Conservation (phyloP, 169 alveolate genomes). For the Plasmodium blacklocki region DNA sequence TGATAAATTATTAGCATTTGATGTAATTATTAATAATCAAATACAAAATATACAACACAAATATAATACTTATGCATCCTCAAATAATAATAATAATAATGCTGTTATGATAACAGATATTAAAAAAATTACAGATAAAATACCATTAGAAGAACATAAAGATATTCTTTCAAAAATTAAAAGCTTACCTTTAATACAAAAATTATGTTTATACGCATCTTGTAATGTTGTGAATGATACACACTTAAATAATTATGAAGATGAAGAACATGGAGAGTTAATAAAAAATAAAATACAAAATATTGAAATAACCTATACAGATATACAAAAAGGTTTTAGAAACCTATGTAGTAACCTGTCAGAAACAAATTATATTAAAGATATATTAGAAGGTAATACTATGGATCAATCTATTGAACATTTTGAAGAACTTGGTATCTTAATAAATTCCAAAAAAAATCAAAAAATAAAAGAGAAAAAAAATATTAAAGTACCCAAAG, state of each 20-base stretch:
- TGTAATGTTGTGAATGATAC: constrained; percentile 55
- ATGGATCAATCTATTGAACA: constrained; percentile 69
- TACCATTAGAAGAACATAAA: constrained; percentile 66
- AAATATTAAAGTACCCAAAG: constrained; percentile 59
- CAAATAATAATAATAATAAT: constrained; percentile 14
- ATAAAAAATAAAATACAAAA: constrained; percentile 11
- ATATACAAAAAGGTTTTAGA: constrained; percentile 64
- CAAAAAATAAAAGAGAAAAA: constrained; percentile 60
- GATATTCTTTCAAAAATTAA: constrained; percentile 58
- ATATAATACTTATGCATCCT: constrained; percentile 14
- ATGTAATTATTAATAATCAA: constrained; percentile 54
- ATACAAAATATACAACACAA: constrained; percentile 49
- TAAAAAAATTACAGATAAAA: constrained; percentile 69
- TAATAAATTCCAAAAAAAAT: constrained; percentile 63
- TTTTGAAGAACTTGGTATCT: constrained; percentile 67
- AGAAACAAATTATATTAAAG: constrained; percentile 53
- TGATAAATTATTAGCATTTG: constrained; percentile 49
- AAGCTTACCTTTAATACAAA: constrained; percentile 67
- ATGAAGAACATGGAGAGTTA: constrained; percentile 1
- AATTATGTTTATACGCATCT: constrained; percentile 49
- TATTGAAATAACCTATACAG: constrained; percentile 60
- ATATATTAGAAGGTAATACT: constrained; percentile 61
- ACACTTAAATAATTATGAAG: constrained; percentile 37
- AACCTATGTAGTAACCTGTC: constrained; percentile 45
- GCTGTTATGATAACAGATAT: constrained; percentile 68